phyloP scores from a whole-genome alignment of 805 yeast genomes.

The Ascoidea rubescens region DNA sequence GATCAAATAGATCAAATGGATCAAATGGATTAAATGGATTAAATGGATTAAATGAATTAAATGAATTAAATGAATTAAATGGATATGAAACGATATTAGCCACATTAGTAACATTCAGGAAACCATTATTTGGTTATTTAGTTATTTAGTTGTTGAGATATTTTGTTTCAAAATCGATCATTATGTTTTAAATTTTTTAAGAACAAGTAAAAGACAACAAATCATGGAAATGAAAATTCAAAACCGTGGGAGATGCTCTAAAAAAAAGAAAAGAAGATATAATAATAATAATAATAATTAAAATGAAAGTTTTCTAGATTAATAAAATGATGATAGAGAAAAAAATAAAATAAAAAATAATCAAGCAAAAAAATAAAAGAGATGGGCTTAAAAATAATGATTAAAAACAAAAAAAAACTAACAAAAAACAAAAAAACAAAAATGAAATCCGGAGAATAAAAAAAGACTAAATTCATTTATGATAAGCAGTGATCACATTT shows the following conservation, averaged over 20 bases:
- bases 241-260: constrained; percentile 10
- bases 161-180: too few species aligned
- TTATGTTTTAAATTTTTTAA: background rate
- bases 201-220: background rate
- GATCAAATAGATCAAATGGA: too few species aligned
- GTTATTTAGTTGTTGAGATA: too few species aligned
- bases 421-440: constrained; percentile 7
- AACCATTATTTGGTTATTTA: too few species aligned
- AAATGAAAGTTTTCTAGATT: constrained; percentile 6
- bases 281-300: constrained; percentile 10
- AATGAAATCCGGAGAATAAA: constrained; percentile 8
- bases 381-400: constrained; percentile 13
- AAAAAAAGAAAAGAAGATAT: constrained; percentile 7
- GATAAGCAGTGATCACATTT: background rate
- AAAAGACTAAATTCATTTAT: constrained; percentile 2
- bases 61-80: too few species aligned
- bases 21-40: too few species aligned
- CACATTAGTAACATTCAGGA: too few species aligned
- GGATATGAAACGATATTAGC: too few species aligned
- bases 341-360: too few species aligned
- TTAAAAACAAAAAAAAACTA: constrained; percentile 10
- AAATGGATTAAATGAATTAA: too few species aligned
- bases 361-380: constrained; percentile 16
- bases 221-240: constrained; percentile 2
- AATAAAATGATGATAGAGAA: constrained; percentile 9